A percentile compares a stretch with the other conserved stretches of the same genome.
phyloP scores from a whole-genome alignment of 495 filamentous ascomycete genomes.

The Geopyxis carbonaria region DNA sequence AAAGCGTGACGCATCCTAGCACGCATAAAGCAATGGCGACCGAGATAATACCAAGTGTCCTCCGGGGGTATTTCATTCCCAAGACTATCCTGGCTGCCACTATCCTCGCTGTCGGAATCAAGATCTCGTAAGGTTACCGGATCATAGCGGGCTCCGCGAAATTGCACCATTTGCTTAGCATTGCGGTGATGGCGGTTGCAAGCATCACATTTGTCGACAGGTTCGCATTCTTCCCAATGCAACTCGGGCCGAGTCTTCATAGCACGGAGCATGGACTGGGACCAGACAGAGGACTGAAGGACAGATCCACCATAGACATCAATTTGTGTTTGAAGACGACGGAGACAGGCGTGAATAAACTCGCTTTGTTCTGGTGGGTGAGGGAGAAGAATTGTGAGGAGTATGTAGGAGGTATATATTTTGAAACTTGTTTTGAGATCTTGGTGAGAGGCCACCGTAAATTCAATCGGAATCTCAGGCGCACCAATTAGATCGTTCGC shows the following conservation, averaged over 20 bases:
- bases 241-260: conserved; percentile 12
- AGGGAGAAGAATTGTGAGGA: conserved; percentile 13
- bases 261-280: conserved; percentile 10
- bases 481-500: conserved; percentile 1
- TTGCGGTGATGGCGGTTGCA: conserved; percentile 11
- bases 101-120: conserved; percentile 8
- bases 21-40: conserved; percentile 9
- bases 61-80: conserved; percentile 1
- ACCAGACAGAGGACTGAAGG: conserved; percentile 12
- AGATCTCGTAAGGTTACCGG: conserved; percentile 9
- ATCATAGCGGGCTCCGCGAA: conserved; percentile 12
- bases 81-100: conserved; percentile 1
- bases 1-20: conserved; percentile 11
- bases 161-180: conserved; percentile 8
- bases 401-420: conserved; percentile 9
- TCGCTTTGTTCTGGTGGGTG: conserved; percentile 4
- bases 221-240: conserved; percentile 3
- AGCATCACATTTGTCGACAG: conserved; percentile 12
- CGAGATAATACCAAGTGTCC: conserved; percentile 7
- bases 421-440: conserved; percentile 9
- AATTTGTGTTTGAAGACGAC: conserved; percentile 9
- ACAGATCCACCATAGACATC: conserved; percentile 9
- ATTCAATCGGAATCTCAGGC: conserved; percentile 14
- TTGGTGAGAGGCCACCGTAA: conserved; percentile 13
- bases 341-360: conserved; percentile 9